Percentiles rank a stretch among this genome's conserved stretches.
Conservation (phyloP, 1,139 yeast species). For the Yamadazyma trypodendri region DNA sequence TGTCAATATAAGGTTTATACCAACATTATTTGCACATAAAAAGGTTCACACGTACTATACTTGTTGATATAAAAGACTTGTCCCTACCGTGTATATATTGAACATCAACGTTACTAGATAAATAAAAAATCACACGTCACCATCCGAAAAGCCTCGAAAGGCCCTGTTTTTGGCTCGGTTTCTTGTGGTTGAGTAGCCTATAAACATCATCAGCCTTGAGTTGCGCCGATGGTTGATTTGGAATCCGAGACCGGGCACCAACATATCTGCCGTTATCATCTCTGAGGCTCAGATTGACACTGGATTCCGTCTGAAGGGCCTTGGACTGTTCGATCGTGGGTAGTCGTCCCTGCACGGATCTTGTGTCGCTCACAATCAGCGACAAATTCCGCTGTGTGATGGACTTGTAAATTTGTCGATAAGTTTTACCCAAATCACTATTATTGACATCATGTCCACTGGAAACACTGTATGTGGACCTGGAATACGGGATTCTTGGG, state of each 20-base stretch:
- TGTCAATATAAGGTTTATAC: no score
- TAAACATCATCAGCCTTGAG: constrained; percentile 26
- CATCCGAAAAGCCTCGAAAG: constrained; percentile 37
- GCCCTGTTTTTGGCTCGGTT: constrained; percentile 12
- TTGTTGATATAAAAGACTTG: no score
- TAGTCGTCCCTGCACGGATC: constrained; percentile 16
- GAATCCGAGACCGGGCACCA: not conserved
- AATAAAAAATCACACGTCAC: constrained; percentile 18
- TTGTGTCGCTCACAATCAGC: constrained; percentile 15
- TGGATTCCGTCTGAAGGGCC: constrained; percentile 5
- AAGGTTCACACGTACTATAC: no score
- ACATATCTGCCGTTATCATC: not conserved
- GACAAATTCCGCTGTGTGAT: constrained; percentile 34
- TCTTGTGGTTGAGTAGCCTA: constrained; percentile 18
- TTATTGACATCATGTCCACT: constrained; percentile 15
- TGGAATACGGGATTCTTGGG: constrained; percentile 14
- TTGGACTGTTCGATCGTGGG: constrained; percentile 19
- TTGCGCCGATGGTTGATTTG: not conserved
- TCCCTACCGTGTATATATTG: no score
- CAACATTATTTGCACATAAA: no score
- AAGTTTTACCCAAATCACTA: constrained; percentile 28
- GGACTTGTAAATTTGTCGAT: constrained; percentile 35
- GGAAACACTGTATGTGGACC: constrained; percentile 30
- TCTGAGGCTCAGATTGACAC: not conserved
- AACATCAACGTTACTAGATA: no score